phyloP scores from a whole-genome alignment of 169 alveolate species.

The Theileria parva region DNA sequence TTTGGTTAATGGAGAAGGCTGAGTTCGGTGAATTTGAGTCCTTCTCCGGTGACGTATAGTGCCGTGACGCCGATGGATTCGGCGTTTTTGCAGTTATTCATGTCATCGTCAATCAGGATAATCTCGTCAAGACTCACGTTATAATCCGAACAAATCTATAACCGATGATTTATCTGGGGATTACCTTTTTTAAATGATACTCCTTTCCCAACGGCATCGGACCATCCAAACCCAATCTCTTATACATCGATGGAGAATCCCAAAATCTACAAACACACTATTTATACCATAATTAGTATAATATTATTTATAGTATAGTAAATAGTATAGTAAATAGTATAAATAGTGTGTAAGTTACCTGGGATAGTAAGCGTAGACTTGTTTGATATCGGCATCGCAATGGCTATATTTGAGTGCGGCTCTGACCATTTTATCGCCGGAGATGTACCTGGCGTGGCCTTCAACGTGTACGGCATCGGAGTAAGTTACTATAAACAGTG shows the following conservation, averaged over 20 bases:
- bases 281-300: not conserved
- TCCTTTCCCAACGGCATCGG: conserved; percentile 66
- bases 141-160: conserved; percentile 51
- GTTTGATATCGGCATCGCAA: conserved; percentile 43
- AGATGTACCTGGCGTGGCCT: conserved; percentile 52
- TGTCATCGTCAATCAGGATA: conserved; percentile 66
- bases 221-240: conserved; percentile 41
- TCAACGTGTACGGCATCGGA: conserved; percentile 60
- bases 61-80: conserved; percentile 60
- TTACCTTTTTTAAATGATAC: conserved; percentile 48
- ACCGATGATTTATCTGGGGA: too few species aligned
- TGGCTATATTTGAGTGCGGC: conserved; percentile 45
- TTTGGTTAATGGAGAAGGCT: conserved; percentile 7
- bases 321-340: not conserved
- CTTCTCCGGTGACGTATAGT: conserved; percentile 50
- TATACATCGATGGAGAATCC: conserved; percentile 48
- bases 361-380: conserved; percentile 62
- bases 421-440: conserved; percentile 48
- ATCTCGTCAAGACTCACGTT: conserved; percentile 48
- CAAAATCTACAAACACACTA: conserved; percentile 61
- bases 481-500: conserved; percentile 45
- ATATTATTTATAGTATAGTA: too few species aligned
- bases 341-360: conserved; percentile 16
- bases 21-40: conserved; percentile 52
- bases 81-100: conserved; percentile 61